A percentile compares a stretch with the other conserved stretches of the same genome.
phyloP scores from a whole-genome alignment of 1,284 basidiomycete genomes.

The Termitomyces sp. region DNA sequence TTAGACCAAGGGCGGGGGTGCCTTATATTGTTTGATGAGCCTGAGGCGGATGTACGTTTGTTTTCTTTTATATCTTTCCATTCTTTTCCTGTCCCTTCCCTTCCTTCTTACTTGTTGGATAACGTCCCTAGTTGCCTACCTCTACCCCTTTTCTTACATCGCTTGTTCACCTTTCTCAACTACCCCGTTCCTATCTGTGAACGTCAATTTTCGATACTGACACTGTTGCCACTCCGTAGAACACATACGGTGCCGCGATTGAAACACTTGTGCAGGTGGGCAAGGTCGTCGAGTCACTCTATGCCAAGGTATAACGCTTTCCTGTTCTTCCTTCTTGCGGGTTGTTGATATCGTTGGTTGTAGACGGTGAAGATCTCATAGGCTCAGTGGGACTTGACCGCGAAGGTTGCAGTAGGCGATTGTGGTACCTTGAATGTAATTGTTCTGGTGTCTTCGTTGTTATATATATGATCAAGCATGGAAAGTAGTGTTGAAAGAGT shows the following conservation, averaged over 20 bases:
- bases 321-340: background rate
- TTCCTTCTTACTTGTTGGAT: background rate
- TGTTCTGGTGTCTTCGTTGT: background rate
- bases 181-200: background rate
- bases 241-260: conserved; percentile 83
- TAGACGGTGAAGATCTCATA: conserved; percentile 47
- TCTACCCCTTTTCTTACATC: background rate
- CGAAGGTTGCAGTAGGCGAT: background rate
- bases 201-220: background rate
- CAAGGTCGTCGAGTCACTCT: conserved; percentile 88
- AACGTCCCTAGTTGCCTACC: background rate
- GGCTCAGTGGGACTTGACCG: background rate
- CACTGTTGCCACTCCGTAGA: conserved; percentile 35
- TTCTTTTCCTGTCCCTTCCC: background rate
- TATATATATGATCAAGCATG: too few species aligned
- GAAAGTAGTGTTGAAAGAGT: too few species aligned
- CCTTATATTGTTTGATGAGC: conserved; percentile 84
- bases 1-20: conserved; percentile 94
- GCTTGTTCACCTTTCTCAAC: background rate
- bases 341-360: background rate
- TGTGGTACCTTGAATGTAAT: background rate
- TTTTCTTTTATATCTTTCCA: background rate
- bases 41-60: conserved; percentile 65
- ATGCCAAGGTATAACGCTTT: conserved; percentile 68
- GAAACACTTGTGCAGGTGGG: conserved; percentile 87